Base-by-base conservation (phyloP, 306 rosid species). In the Acacia crassicarpa region DNA sequence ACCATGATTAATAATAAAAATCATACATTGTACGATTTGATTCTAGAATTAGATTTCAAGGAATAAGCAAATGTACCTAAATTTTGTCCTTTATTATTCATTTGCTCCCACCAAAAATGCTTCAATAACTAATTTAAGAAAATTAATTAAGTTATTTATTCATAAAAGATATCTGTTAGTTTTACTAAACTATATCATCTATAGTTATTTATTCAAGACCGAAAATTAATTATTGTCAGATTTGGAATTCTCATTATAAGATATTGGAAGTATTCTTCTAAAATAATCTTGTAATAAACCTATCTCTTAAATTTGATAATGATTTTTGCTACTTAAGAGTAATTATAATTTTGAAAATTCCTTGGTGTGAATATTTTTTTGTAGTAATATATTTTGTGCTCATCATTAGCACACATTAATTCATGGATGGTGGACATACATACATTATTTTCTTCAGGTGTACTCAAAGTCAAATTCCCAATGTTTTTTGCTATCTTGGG, bases 361-460 rank as follows among this genome's bases (percentile, higher is more conserved):
- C 23, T 23, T 9, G 23, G 23, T 59, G 32, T 4, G 23, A 59
- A 59, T 54, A 19, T 27, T 30, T 30, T 30, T 30, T 30, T 27
- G 11, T 5, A 19, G 12, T 67, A 35, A 20, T 40, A 67, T 67
- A 35, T 80, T 46, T 72, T n/a, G 66, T 22, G 75, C 23, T 22
- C 38, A 70, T 23, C 20, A 69, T 69, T 20, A 1, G 74, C 75
- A 70, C 12, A 15, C 48, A 44, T 53, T 53, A 56, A 73, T 45
- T 40, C 45, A 44, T 67, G 43, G 61, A 35, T 13, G 16, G 48
- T 45, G 80, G 58, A 77, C 86, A 86, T 78, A 77, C 86, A 86
- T 78, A 83, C 82, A 84, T 88, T 79, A 82, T 85, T 84, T 85
- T 75, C 91, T 83, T 86, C 72, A 63, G 20, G 41, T 49, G 10